Evolutionary conservation across 2,329 filamentous ascomycete genomes (phyloP), one percentile per base, ranked within the genome.

Genomic region (Xylariales sp.): DNA sequence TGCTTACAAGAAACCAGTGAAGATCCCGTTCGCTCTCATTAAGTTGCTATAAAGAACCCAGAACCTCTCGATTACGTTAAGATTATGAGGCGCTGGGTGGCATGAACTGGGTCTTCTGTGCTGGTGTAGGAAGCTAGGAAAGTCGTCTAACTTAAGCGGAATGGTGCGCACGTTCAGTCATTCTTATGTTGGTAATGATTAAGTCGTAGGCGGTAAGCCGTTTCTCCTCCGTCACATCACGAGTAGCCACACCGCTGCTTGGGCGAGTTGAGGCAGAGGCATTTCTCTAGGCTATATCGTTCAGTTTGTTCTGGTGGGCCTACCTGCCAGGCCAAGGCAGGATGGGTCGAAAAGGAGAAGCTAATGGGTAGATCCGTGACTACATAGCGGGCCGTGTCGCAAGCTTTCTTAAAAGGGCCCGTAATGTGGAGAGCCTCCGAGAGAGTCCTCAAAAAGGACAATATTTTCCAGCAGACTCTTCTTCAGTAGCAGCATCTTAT

Each of bases 201-300:
- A 76, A 70, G 75, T 87, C 87, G 72, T 92, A 89, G 9, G 85
- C 83, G 1, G 83, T 81, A 57, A 92, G 82, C 70, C 91, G 88
- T 73, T 89, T 85, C 79, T 91, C 89, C 86, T 84, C 55, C 62
- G 82, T 89, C 90, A 64, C 87, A 83, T 79, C 88, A 85, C 67
- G 90, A 86, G 75, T 89, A 88, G 54, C 92, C 79, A 78, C 86
- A 92, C 60, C 87, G 78, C 84, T 87, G 58, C 83, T 85, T 56
- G 88, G 81, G 85, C 87, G 90, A 65, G 84, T 85, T n/a, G 81
- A 92, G 81, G 74, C 90, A 90, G 2, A 93, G 83, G 72, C 92
- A 89, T 76, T 92, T 92, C 69, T 91, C 87, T 58, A 92, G 82
- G 53, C 87, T 86, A 72, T 88, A 84, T 90, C 90, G 92, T 76